Evolutionary conservation across 345 rosid genomes (phyloP).

Genomic region (Microcos paniculata): DNA sequence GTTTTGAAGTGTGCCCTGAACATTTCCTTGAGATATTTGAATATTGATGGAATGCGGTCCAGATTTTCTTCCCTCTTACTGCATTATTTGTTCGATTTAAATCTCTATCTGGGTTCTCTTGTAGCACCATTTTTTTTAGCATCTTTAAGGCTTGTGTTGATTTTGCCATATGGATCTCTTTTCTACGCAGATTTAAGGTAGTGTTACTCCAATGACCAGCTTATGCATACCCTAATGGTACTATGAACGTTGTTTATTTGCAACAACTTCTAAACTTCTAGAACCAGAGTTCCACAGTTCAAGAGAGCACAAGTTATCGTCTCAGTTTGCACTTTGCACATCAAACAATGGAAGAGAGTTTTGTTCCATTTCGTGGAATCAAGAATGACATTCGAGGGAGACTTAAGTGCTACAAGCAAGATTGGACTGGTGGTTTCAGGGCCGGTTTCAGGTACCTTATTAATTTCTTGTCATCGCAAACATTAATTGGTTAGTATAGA

Average conservation of each 20-base stretch:
- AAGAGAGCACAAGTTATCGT: slow-evolving; percentile 10
- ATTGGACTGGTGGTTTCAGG: slow-evolving; percentile 78
- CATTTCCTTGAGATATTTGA: background rate
- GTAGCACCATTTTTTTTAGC: background rate
- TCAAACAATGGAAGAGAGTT: slow-evolving; percentile 74
- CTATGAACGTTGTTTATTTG: slow-evolving; percentile 14
- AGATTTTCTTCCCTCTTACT: slow-evolving; percentile 1
- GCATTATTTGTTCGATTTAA: background rate
- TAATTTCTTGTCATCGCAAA: slow-evolving; percentile 2
- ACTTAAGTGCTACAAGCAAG: slow-evolving; percentile 84
- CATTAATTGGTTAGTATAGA: background rate
- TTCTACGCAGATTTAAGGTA: slow-evolving; percentile 16
- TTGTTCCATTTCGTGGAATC: slow-evolving; percentile 83
- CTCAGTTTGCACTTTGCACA: background rate
- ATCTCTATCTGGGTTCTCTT: background rate
- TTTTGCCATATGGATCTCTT: slow-evolving; percentile 1
- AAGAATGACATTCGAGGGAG: slow-evolving; percentile 80
- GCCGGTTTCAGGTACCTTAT: slow-evolving; percentile 74
- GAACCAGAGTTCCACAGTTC: slow-evolving; percentile 12
- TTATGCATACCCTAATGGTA: background rate
- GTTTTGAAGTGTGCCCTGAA: slow-evolving; percentile 4
- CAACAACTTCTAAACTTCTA: slow-evolving; percentile 6
- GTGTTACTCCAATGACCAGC: slow-evolving; percentile 13
- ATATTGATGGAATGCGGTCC: background rate
- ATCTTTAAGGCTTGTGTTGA: slow-evolving; percentile 10